phyloP scores from a whole-genome alignment of 2,329 filamentous ascomycete genomes.

The Fusarium sp. region DNA sequence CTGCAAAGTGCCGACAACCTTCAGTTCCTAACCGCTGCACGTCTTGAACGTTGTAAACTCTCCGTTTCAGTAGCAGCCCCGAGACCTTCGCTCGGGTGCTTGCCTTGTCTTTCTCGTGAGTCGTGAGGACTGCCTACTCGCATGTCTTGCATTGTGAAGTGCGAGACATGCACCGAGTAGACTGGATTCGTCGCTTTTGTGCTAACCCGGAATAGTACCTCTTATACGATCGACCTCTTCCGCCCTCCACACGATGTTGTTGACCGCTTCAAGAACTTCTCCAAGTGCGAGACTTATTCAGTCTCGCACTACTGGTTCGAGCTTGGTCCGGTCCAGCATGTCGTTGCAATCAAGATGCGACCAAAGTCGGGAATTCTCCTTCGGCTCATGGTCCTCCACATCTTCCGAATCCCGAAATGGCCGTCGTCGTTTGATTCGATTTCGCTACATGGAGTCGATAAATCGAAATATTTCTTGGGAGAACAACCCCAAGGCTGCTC shows the following conservation, averaged over 20 bases:
- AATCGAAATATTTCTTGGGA: slow-evolving; percentile 61
- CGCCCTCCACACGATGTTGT: slow-evolving; percentile 40
- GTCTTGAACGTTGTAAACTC: slow-evolving; percentile 9
- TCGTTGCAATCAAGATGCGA: slow-evolving; percentile 34
- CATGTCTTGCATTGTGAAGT: background rate
- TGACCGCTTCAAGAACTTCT: slow-evolving; percentile 45
- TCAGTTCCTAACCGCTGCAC: background rate
- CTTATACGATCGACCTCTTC: slow-evolving; percentile 5
- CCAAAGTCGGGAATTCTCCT: slow-evolving; percentile 58
- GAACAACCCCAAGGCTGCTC: slow-evolving; percentile 51
- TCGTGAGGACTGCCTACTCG: background rate
- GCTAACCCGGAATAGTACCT: slow-evolving; percentile 10
- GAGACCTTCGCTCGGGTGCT: slow-evolving; percentile 17
- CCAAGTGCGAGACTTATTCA: slow-evolving; percentile 46
- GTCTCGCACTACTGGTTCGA: slow-evolving; percentile 21
- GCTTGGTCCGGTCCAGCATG: slow-evolving; percentile 23
- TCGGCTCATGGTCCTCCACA: slow-evolving; percentile 59
- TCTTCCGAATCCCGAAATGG: slow-evolving; percentile 57
- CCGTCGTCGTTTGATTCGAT: slow-evolving; percentile 56
- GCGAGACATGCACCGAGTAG: background rate
- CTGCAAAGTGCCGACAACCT: slow-evolving; percentile 6
- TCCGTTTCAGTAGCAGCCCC: slow-evolving; percentile 15
- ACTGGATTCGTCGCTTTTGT: background rate
- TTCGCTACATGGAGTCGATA: slow-evolving; percentile 59
- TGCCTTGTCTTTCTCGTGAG: slow-evolving; percentile 21